phyloP scores from a whole-genome alignment of 1,139 yeast species.

The Lizanozyma gosingica region DNA sequence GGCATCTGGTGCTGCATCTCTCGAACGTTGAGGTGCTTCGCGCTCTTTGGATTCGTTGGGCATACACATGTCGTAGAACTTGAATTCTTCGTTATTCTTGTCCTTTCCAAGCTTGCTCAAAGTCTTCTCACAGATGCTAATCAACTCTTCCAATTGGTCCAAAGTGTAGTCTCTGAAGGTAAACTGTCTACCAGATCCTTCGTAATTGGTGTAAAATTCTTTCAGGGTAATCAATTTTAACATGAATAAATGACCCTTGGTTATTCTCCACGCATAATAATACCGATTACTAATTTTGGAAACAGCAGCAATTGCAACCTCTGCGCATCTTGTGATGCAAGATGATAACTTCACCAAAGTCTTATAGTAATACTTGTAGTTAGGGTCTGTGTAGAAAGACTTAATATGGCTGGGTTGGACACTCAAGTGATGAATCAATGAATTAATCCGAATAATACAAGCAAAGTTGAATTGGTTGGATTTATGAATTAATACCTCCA shows the following conservation, averaged over 20 bases:
- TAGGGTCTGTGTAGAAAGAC: slow-evolving; percentile 11
- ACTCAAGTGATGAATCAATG: slow-evolving; percentile 12
- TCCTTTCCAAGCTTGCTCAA: neutral
- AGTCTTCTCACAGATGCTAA: slow-evolving; percentile 8
- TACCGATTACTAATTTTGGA: slow-evolving; percentile 23
- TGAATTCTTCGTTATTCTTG: neutral
- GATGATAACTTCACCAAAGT: slow-evolving; percentile 22
- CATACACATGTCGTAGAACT: neutral
- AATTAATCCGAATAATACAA: slow-evolving; percentile 19
- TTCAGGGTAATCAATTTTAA: slow-evolving; percentile 15
- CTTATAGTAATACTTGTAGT: slow-evolving; percentile 14
- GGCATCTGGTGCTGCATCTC: neutral
- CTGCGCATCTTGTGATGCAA: slow-evolving; percentile 25
- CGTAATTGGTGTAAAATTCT: slow-evolving; percentile 22
- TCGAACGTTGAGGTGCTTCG: neutral
- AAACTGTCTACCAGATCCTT: slow-evolving; percentile 4
- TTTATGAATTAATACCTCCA: slow-evolving; percentile 29
- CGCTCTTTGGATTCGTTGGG: neutral
- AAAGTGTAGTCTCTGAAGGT: slow-evolving; percentile 8
- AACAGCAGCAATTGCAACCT: slow-evolving; percentile 21
- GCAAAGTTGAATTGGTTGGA: slow-evolving; percentile 25
- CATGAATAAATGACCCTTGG: slow-evolving; percentile 26
- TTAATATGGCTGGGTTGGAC: slow-evolving; percentile 11
- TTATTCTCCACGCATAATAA: slow-evolving; percentile 37
- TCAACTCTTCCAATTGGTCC: slow-evolving; percentile 21